Evolutionary conservation across 352 stramenopile genomes (phyloP).

Genomic region (Globisporangium paddicum): DNA sequence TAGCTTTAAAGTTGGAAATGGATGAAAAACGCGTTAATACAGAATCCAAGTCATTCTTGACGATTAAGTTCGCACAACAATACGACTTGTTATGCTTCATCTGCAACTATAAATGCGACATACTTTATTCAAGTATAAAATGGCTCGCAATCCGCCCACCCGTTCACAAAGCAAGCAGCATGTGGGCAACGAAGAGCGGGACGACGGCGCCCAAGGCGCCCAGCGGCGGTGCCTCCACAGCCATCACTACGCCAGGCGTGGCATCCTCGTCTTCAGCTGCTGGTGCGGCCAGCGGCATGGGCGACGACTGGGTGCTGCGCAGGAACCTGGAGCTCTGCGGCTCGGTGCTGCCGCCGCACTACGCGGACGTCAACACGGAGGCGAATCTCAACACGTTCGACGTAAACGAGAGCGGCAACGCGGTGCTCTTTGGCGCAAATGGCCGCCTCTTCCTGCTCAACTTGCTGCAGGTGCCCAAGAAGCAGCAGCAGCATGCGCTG

Average conservation of each 20-base stretch:
- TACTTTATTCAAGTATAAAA: neutral
- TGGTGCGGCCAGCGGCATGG: neutral
- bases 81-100: neutral
- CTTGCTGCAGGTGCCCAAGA: constrained; percentile 34
- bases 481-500: constrained; percentile 21
- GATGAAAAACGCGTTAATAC: no score
- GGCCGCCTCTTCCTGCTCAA: constrained; percentile 50
- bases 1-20: no score
- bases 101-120: neutral
- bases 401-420: constrained; percentile 45
- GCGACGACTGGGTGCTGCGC: constrained; percentile 51
- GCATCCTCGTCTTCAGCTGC: neutral
- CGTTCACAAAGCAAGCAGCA: neutral
- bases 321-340: constrained; percentile 58
- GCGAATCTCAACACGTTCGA: constrained; percentile 66
- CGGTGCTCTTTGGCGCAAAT: constrained; percentile 40
- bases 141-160: neutral
- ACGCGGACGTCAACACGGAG: constrained; percentile 42
- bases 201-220: neutral
- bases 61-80: neutral
- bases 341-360: constrained; percentile 43
- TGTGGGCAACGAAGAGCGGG: constrained; percentile 1
- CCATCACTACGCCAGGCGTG: neutral
- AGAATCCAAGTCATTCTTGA: no score
- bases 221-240: neutral